Conservation (phyloP, 208 protist species). For the Leptomonas pyrrhocoris region DNA sequence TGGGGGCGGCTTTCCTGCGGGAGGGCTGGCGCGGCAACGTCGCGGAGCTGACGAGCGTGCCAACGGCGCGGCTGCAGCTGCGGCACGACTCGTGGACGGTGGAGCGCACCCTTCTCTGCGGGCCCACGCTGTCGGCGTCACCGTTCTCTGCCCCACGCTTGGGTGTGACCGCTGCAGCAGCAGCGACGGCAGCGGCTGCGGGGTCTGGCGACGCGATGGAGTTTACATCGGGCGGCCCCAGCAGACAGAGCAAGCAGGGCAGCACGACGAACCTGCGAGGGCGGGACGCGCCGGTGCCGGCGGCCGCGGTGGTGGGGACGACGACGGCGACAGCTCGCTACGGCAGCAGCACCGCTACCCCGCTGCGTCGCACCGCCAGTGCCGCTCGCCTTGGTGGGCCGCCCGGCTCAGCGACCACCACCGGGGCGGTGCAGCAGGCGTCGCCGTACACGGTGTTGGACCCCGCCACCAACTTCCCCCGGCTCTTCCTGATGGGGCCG, state of each 20-base stretch:
- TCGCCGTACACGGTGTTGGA: conserved; percentile 73
- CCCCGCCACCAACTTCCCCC: conserved; percentile 67
- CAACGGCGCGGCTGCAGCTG: conserved; percentile 72
- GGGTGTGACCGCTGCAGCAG: conserved; percentile 7
- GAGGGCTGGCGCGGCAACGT: conserved; percentile 66
- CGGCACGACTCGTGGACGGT: conserved; percentile 71
- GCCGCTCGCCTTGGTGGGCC: neutral
- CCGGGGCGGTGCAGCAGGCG: conserved; percentile 1
- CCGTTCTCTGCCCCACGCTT: neutral
- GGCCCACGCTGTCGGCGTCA: neutral
- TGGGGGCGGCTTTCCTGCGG: conserved; percentile 69
- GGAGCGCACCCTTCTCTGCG: conserved; percentile 48
- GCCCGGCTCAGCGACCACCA: neutral
- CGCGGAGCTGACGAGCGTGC: conserved; percentile 69
- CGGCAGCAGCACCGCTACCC: neutral
- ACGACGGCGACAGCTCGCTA: neutral
- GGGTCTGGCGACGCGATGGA: too few species aligned
- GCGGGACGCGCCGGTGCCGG: neutral
- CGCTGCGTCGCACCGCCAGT: conserved; percentile 10
- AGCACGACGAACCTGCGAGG: neutral
- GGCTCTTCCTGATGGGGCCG: conserved; percentile 59
- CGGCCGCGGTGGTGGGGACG: neutral
- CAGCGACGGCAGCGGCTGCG: neutral
- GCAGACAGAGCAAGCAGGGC: neutral
- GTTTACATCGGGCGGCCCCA: neutral